Conservation (phyloP, 2,329 filamentous ascomycete genomes). For the Scytalidium sp. region DNA sequence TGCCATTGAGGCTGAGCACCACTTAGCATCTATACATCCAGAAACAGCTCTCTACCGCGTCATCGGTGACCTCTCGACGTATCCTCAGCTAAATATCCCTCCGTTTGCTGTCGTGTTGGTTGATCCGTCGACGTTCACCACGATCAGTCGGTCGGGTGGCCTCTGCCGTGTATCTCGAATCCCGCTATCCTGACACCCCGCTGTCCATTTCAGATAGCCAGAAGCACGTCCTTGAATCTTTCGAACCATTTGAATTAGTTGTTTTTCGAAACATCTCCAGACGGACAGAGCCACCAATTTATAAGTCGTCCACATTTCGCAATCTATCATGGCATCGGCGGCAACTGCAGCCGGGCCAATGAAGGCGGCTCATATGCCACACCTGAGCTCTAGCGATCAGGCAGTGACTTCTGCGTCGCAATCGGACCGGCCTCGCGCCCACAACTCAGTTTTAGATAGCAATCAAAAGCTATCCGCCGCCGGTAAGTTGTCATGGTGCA, state of each 20-base stretch:
- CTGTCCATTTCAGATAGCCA: no score
- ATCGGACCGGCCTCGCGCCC: not conserved
- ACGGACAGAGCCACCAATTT: not conserved
- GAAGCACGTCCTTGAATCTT: no score
- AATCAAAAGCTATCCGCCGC: conserved; percentile 56
- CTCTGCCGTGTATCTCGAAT: no score
- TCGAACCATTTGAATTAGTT: no score
- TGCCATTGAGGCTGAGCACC: not conserved
- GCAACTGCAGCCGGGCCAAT: not conserved
- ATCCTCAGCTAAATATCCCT: no score
- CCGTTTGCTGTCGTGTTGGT: no score
- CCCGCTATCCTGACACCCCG: no score
- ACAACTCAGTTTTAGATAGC: conserved; percentile 36
- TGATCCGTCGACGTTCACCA: no score
- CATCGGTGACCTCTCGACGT: not conserved
- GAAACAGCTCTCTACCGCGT: not conserved
- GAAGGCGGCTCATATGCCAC: not conserved
- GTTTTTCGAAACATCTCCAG: not conserved
- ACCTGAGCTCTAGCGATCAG: not conserved
- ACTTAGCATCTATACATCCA: not conserved
- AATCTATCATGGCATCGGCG: not conserved
- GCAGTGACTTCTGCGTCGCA: not conserved
- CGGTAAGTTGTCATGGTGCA: conserved; percentile 37
- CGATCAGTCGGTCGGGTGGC: no score
- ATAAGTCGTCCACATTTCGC: not conserved